Evolutionary conservation across 345 rosid genomes (phyloP), one percentile per base, ranked within the genome.

Genomic region (Boechera divaricarpa): DNA sequence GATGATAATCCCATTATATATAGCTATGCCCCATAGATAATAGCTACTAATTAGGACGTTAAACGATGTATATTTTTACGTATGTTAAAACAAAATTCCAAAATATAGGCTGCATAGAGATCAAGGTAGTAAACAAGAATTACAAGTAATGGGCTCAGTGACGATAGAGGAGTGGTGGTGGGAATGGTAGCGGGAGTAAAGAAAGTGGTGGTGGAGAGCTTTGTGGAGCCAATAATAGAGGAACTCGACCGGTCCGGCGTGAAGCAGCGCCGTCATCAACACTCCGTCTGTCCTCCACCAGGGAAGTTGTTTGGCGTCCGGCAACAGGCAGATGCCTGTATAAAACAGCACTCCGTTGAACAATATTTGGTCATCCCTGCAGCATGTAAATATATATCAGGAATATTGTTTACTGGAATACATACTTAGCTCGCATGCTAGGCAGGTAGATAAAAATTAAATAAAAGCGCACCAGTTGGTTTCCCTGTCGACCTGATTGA

Each of bases 171-270:
- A 86, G 78, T 91, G 97, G 67, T 89, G 98, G 38, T 93, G 98
- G n/a, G 98, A 93, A 65, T 91, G 98, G 78, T 93, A 88, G 51
- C 95, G 93, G 36, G 92, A 83, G 83, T 93, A 93, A 65, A 93
- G 93, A 65, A 53, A 89, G 76, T 90, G 93, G 77, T 90, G 98
- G 73, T 92, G 98, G 4, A 92, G 80, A 13, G 90, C 93, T 58
- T 86, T 75, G 67, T 92, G 98, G 21, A 90, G 75, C 98, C 98
- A 93, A 45, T 89, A 93, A 75, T 90, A 90, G 1, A 90, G 79
- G 57, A 93, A 88, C 84, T 93, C 98, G 15, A 93, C 93, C 0
- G 91, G 97, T 5, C 97, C 97, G 0, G 83, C 74, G 39, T 93
- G 97, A n/a, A 93, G 81, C 11, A 90, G 32, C 3, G 56, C 41